phyloP scores from a whole-genome alignment of 2,329 filamentous ascomycete species.

The Paraconiothyrium brasiliense region DNA sequence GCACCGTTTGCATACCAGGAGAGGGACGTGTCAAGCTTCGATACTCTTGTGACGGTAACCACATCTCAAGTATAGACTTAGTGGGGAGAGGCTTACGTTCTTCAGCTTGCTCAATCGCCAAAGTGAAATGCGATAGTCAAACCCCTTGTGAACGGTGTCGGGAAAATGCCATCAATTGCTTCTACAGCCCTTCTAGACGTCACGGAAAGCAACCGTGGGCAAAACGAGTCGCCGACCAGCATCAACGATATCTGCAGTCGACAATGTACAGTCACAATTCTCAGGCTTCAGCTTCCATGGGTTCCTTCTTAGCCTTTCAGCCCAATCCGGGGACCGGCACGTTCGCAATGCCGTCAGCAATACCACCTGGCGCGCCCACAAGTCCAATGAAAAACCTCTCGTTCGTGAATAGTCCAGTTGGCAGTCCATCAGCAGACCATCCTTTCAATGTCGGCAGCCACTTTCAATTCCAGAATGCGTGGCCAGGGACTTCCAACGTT shows the following conservation, averaged over 20 bases:
- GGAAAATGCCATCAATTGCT: not conserved
- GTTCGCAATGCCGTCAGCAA: not conserved
- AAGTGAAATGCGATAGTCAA: constrained; percentile 12
- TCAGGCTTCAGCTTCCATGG: not conserved
- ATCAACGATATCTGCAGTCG: constrained; percentile 1
- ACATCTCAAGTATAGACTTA: not conserved
- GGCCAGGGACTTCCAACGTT: not conserved
- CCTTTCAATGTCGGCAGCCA: not conserved
- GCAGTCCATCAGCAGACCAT: not conserved
- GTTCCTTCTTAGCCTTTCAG: not conserved
- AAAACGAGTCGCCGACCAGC: not conserved
- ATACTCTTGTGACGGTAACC: constrained; percentile 8
- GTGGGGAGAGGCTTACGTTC: not conserved
- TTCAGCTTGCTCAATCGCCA: constrained; percentile 12
- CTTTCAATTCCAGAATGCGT: not conserved
- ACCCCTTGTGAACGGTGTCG: constrained; percentile 3
- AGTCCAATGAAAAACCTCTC: not conserved
- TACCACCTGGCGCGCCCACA: not conserved
- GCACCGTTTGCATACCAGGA: not conserved
- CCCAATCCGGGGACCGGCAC: not conserved
- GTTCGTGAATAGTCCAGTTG: not conserved
- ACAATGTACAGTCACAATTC: not conserved
- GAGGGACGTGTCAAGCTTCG: constrained; percentile 7
- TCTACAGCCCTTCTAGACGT: constrained; percentile 8
- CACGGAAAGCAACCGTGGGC: constrained; percentile 16